Conservation (phyloP, 2,329 filamentous ascomycete genomes). For the Fusarium lateritium region DNA sequence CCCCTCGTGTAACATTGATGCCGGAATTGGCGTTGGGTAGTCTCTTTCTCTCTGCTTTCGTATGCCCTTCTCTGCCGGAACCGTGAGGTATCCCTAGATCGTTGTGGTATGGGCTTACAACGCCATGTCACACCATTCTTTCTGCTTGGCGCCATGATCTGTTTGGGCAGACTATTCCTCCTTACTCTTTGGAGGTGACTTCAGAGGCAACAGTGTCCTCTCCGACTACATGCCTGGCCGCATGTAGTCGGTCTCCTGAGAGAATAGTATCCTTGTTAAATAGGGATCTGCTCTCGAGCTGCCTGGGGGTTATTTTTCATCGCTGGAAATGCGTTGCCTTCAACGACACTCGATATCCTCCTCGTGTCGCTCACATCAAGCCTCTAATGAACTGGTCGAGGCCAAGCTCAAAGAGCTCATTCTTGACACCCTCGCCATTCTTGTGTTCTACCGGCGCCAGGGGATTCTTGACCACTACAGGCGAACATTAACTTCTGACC, state of each 20-base stretch:
- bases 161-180: neutral
- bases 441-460: constrained; percentile 78
- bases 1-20: constrained; percentile 44
- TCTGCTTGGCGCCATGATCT: neutral
- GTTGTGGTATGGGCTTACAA: neutral
- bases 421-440: constrained; percentile 77
- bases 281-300: neutral
- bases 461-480: constrained; percentile 78
- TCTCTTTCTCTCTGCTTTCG: constrained; percentile 23
- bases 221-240: neutral
- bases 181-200: neutral
- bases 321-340: constrained; percentile 15
- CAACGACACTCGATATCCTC: constrained; percentile 5
- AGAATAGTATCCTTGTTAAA: neutral
- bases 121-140: neutral
- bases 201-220: neutral
- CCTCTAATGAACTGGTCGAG: constrained; percentile 84
- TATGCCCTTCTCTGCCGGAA: constrained; percentile 6
- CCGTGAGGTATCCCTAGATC: constrained; percentile 6
- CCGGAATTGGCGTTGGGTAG: constrained; percentile 44
- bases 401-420: constrained; percentile 79
- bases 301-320: neutral
- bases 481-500: constrained; percentile 1
- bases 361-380: constrained; percentile 63
- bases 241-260: neutral